Percentiles rank a stretch among this genome's conserved stretches.
Conservation (phyloP, 305 asterid species). For the Salvia sclarea region DNA sequence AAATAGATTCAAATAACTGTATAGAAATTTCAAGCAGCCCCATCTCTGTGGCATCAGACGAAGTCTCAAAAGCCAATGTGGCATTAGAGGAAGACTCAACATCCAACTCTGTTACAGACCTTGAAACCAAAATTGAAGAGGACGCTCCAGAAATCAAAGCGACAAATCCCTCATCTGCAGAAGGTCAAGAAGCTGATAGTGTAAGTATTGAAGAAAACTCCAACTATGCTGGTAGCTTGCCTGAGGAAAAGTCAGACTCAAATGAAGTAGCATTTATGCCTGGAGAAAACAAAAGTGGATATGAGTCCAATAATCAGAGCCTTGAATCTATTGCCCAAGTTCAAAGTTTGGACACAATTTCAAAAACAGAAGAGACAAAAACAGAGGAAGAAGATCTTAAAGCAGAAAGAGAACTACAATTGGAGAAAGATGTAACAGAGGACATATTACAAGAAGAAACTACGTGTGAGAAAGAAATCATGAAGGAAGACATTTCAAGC, state of each 20-base stretch:
- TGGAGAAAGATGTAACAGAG: constrained; percentile 28
- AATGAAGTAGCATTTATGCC: constrained; percentile 25
- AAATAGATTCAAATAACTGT: constrained; percentile 16
- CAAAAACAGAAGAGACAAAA: constrained; percentile 34
- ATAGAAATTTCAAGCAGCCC: constrained; percentile 27
- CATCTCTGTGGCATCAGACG: constrained; percentile 22
- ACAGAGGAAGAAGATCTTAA: constrained; percentile 32
- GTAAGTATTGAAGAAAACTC: constrained; percentile 21
- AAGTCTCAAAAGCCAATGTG: constrained; percentile 22
- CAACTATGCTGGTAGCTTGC: neutral
- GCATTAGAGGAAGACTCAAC: constrained; percentile 29
- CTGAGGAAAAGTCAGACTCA: constrained; percentile 29
- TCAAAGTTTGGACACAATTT: constrained; percentile 26
- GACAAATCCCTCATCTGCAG: constrained; percentile 16
- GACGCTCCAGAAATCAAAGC: constrained; percentile 27
- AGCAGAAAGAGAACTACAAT: constrained; percentile 31
- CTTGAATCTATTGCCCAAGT: constrained; percentile 38
- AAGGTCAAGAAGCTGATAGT: constrained; percentile 31
- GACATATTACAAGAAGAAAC: constrained; percentile 26
- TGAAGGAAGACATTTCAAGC: constrained; percentile 28
- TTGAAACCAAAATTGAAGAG: constrained; percentile 26
- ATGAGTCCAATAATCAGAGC: constrained; percentile 26
- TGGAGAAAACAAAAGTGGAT: constrained; percentile 28
- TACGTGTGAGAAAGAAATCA: constrained; percentile 24
- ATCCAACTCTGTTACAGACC: constrained; percentile 21